Conservation (phyloP, 1,284 basidiomycete species). For the Rhodotorula sp. region DNA sequence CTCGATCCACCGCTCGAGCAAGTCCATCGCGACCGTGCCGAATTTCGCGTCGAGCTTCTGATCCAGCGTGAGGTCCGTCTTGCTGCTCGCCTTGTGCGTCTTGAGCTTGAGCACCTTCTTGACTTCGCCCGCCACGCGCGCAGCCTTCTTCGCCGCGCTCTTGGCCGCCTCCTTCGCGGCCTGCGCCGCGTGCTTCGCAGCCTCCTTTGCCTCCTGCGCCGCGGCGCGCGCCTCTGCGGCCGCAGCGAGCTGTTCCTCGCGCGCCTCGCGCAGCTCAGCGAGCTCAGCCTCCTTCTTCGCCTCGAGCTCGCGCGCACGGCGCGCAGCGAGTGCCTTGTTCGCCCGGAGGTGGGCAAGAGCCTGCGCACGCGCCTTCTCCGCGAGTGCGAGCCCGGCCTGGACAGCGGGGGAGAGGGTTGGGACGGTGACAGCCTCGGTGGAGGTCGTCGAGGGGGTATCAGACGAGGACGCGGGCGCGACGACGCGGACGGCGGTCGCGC, state of each 20-base stretch:
- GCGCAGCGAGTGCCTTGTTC: background rate
- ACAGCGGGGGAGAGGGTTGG: background rate
- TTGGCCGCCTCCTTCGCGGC: background rate
- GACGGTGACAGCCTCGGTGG: rapidly evolving
- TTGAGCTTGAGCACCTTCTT: background rate
- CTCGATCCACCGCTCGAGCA: conserved; percentile 13
- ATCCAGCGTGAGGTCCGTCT: background rate
- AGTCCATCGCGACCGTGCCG: background rate
- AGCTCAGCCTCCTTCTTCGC: background rate
- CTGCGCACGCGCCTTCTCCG: background rate
- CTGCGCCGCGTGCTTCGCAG: background rate
- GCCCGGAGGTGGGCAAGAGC: conserved; percentile 13
- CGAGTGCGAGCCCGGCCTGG: background rate
- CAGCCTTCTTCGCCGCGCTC: background rate
- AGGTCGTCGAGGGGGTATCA: background rate
- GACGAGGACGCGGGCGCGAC: background rate
- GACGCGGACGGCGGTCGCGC: no score
- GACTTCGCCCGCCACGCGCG: background rate
- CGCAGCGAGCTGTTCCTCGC: background rate
- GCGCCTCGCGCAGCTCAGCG: background rate
- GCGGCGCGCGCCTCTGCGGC: background rate
- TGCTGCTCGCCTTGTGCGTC: background rate
- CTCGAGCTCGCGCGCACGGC: background rate
- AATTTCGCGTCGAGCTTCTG: conserved; percentile 7
- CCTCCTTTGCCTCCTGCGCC: background rate